Evolutionary conservation across 2,329 filamentous ascomycete species (phyloP), one percentile per base, ranked within the genome.

Genomic region (Scedosporium minutisporum): DNA sequence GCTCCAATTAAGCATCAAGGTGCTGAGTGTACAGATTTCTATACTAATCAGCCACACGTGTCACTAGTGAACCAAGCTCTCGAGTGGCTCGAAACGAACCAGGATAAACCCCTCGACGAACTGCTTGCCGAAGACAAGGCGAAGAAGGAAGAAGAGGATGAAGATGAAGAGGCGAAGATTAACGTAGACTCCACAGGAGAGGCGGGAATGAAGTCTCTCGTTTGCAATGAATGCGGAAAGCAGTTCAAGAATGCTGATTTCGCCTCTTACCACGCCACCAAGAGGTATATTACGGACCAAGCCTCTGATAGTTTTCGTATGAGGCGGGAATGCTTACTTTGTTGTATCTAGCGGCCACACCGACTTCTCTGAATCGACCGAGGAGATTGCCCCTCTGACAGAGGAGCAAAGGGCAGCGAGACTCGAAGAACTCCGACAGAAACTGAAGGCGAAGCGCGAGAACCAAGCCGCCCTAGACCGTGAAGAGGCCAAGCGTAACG

Each of bases 201-300:
- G 69, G 79, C 84, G 63, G 51, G 23, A 12, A 90, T 92, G 63
- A 84, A 86, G 70, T 96, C 91, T 58, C 85, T 97, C 62, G 83
- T 96, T 60, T 99, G 95, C 82, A 95, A 96, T 67, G 93, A 97
- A 63, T 99, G 95, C 72, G 89, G 89, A 71, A 97, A 96, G 82
- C 89, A 87, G 72, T 96, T 99, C 76, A 84, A 90, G 67, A 91
- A 86, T 70, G 85, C 88, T 66, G 86, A 87, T 27, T 85, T 93
- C 67, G 95, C 93, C 9, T 88, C 93, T 69, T 96, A 91, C 73
- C 95, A 99, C 73, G 95, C 92, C 38, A 86, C 86, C 70, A 96
- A 96, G 78, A 93, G 91, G 78, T 88, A 73, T 65, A 83, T 74
- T 21, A 18, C 12, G 2, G 33, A 16, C 14, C 14, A 14, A n/a